Percentiles rank a stretch among this genome's conserved stretches.
Conservation (phyloP, 805 yeast species). For the Candida coquimbonensis region DNA sequence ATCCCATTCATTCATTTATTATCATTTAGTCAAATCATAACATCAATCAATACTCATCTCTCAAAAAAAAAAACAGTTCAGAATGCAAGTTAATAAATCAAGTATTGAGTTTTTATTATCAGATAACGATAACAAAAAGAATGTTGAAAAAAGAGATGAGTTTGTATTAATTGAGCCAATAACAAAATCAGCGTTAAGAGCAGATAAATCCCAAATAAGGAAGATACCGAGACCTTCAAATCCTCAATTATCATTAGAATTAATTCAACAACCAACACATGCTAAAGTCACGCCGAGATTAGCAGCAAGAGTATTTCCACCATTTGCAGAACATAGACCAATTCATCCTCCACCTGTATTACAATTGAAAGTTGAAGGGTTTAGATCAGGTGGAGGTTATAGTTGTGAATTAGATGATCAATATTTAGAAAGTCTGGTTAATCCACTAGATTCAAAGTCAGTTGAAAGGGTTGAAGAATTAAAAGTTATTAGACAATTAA, state of each 20-base stretch:
- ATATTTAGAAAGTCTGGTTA: constrained; percentile 4
- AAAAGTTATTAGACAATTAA: constrained; percentile 12
- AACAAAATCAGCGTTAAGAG: constrained; percentile 3
- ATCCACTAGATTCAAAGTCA: constrained; percentile 9
- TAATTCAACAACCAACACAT: constrained; percentile 25
- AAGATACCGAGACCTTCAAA: constrained; percentile 13
- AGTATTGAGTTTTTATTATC: constrained; percentile 17
- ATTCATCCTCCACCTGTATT: constrained; percentile 28
- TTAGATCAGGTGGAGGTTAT: constrained; percentile 6
- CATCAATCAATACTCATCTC: no score
- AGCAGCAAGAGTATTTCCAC: constrained; percentile 17
- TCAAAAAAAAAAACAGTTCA: no score
- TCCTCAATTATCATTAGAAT: constrained; percentile 13
- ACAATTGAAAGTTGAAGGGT: constrained; percentile 17
- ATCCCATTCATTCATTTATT: no score
- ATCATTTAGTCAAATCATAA: no score
- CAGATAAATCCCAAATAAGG: constrained; percentile 7
- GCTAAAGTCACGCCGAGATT: constrained; percentile 25
- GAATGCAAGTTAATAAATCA: constrained; percentile 12
- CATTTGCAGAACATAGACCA: constrained; percentile 26
- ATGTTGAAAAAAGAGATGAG: neutral
- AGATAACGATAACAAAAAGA: neutral
- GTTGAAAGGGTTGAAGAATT: constrained; percentile 18
- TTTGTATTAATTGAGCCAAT: constrained; percentile 9
- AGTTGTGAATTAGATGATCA: constrained; percentile 8